Percentiles rank a stretch among this genome's conserved stretches.
Evolutionary conservation across 805 yeast species (phyloP).

Genomic region (Wickerhamiella alocasiicola): DNA sequence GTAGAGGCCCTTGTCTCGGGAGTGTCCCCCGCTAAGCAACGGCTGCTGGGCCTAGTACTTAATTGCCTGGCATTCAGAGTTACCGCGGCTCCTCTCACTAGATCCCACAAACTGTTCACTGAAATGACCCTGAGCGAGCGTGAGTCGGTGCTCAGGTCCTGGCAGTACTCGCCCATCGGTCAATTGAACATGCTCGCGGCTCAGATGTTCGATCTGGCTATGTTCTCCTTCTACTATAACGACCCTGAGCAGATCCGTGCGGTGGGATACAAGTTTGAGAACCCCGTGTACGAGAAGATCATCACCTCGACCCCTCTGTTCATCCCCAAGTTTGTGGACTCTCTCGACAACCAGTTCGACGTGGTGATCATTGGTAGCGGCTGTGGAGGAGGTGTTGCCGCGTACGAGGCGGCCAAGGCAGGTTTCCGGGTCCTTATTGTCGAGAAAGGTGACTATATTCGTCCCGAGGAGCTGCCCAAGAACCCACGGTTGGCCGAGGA

Average conservation of each 20-base stretch:
- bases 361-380: conserved; percentile 42
- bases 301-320: neutral
- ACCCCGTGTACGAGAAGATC: conserved; percentile 8
- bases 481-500: conserved; percentile 30
- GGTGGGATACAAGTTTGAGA: conserved; percentile 11
- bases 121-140: conserved; percentile 26
- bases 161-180: conserved; percentile 34
- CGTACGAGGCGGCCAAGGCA: conserved; percentile 33
- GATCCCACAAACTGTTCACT: conserved; percentile 16
- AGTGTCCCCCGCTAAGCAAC: neutral
- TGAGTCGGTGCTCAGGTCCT: conserved; percentile 26
- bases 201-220: conserved; percentile 23
- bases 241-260: conserved; percentile 4
- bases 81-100: conserved; percentile 20
- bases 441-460: conserved; percentile 39
- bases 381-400: conserved; percentile 42
- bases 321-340: conserved; percentile 7
- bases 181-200: conserved; percentile 29
- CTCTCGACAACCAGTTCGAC: conserved; percentile 23
- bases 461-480: conserved; percentile 28
- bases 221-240: conserved; percentile 10
- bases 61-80: conserved; percentile 18
- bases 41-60: conserved; percentile 16
- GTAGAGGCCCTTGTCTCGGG: neutral
- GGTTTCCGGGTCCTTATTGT: conserved; percentile 36